Percentiles rank a stretch among this genome's conserved stretches.
These are phyloP conservation scores for Kalanchoe fedtschenkoi DNA, from an alignment of 164 flowering plant species.

Conservation along the genomic window DNA sequence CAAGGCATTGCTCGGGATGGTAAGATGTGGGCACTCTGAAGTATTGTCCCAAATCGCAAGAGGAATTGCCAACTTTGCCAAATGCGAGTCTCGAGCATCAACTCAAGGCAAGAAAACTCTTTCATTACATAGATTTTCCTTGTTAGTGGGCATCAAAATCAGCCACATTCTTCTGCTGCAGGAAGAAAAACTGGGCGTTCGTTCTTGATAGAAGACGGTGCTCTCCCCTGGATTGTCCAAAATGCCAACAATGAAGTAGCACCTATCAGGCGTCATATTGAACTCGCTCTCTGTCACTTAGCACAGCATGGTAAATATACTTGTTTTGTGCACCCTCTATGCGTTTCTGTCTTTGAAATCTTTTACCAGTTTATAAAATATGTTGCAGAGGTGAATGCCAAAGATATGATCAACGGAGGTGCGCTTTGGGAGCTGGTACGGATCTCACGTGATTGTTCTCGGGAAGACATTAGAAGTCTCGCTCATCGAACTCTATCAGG, in stretches of 20 bases:
- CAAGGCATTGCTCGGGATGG: conserved; percentile 87
- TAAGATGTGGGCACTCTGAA: conserved; percentile 86
- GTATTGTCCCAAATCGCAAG: conserved; percentile 98
- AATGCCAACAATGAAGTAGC: conserved; percentile 90
- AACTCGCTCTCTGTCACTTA: conserved; percentile 97
- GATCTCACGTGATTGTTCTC: conserved; percentile 74
- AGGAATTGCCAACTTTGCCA: conserved; percentile 94
- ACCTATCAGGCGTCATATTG: conserved; percentile 87
- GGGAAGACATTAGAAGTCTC: conserved; percentile 80
- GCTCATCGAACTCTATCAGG: conserved; percentile 59
- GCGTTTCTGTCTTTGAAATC: no score
- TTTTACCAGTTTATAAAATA: no score
- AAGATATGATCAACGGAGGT: conserved; percentile 80
- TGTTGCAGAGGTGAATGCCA: conserved; percentile 71
- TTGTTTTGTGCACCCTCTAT: not conserved
- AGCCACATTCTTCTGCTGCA: conserved; percentile 11
- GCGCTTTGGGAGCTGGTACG: conserved; percentile 93
- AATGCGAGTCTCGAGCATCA: conserved; percentile 88
- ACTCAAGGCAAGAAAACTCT: conserved; percentile 46
- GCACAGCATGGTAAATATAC: conserved; percentile 73
- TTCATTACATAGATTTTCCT: not conserved
- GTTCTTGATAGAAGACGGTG: conserved; percentile 86
- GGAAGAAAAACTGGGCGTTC: conserved; percentile 64
- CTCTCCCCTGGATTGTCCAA: conserved; percentile 90
- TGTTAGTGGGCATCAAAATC: not conserved